Percentiles rank a stretch among this genome's conserved stretches.
These are phyloP conservation scores for Alternaria novae-zelandiae DNA, from an alignment of 2,329 filamentous ascomycete species.

Conservation along the genomic window DNA sequence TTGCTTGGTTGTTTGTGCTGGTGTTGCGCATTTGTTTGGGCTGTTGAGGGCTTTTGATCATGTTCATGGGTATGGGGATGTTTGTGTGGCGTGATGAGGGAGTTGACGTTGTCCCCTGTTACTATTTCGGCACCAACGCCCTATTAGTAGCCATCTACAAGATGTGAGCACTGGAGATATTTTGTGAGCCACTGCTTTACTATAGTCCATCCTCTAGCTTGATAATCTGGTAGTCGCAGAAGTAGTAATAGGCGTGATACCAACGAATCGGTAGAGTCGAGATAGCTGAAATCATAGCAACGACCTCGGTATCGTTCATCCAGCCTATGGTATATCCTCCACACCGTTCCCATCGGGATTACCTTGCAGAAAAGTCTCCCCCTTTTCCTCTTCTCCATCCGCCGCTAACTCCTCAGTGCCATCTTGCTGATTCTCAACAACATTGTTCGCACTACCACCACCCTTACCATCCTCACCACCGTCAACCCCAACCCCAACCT, in stretches of 20 bases:
- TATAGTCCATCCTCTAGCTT: too few relatives aligned
- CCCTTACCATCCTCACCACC: neutral
- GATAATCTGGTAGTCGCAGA: too few relatives aligned
- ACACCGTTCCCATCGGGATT: neutral
- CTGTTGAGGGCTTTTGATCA: slow-evolving; percentile 50
- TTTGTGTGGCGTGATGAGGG: neutral
- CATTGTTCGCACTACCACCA: too few relatives aligned
- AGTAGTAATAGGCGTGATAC: neutral
- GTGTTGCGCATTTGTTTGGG: slow-evolving; percentile 42
- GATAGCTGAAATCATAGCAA: neutral
- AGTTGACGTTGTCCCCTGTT: too few relatives aligned
- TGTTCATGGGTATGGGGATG: slow-evolving; percentile 11
- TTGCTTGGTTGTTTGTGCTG: slow-evolving; percentile 53
- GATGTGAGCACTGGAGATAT: too few relatives aligned
- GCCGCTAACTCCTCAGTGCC: too few relatives aligned
- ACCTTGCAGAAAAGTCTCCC: too few relatives aligned
- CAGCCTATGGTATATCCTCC: neutral
- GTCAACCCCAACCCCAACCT: neutral
- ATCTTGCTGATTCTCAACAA: too few relatives aligned
- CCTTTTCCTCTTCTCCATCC: too few relatives aligned
- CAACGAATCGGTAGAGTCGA: neutral
- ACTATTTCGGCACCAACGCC: too few relatives aligned
- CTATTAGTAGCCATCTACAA: too few relatives aligned
- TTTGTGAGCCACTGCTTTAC: too few relatives aligned
- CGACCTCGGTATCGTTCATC: neutral